phyloP scores from a whole-genome alignment of 164 flowering plant species.

The Tinospora cordifolia region DNA sequence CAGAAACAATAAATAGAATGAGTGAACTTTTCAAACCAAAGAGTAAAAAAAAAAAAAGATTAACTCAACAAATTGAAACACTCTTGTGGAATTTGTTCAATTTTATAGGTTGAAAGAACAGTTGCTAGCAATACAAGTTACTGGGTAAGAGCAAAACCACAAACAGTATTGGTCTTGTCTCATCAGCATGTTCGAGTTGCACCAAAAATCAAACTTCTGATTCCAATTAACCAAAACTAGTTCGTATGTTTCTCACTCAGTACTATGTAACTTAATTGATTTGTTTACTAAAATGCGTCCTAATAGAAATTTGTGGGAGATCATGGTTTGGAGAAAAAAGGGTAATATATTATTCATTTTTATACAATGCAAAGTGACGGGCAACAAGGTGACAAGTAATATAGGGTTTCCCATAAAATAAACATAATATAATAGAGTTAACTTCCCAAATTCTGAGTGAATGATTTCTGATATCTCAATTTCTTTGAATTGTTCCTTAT shows the following conservation, averaged over 20 bases:
- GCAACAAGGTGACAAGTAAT: too few relatives aligned
- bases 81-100: background rate
- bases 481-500: background rate
- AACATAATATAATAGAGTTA: too few relatives aligned
- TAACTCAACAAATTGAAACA: background rate
- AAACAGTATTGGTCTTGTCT: background rate
- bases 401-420: too few relatives aligned
- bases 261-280: too few relatives aligned
- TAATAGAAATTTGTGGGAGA: too few relatives aligned
- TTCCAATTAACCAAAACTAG: background rate
- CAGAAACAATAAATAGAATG: background rate
- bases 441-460: too few relatives aligned
- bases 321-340: too few relatives aligned
- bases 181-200: background rate
- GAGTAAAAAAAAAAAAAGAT: background rate
- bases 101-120: background rate
- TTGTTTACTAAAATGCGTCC: too few relatives aligned
- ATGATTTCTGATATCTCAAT: background rate
- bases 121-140: background rate
- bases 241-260: background rate
- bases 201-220: background rate
- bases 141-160: background rate
- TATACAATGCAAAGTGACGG: too few relatives aligned
- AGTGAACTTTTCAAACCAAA: background rate
- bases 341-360: too few relatives aligned